phyloP scores from a whole-genome alignment of 2,329 filamentous ascomycete species.

The Fusarium kyushuense region DNA sequence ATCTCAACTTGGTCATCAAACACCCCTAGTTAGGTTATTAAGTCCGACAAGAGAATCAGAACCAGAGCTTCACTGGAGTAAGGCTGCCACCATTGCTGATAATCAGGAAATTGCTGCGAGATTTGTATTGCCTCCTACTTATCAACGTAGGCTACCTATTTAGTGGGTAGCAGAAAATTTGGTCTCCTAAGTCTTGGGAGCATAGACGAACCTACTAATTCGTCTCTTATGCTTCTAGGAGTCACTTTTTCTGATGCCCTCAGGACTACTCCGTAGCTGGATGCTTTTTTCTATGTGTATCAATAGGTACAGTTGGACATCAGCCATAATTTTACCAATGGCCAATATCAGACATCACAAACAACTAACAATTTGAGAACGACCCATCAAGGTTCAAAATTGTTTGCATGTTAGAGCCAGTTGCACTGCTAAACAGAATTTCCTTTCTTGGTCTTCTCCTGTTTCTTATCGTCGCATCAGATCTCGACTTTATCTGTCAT shows the following conservation, averaged over 20 bases:
- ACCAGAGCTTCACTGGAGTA: neutral
- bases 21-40: neutral
- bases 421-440: neutral
- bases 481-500: slow-evolving; percentile 24
- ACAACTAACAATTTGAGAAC: neutral
- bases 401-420: neutral
- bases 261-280: too few relatives aligned
- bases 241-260: too few relatives aligned
- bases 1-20: neutral
- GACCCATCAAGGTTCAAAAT: slow-evolving; percentile 8
- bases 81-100: neutral
- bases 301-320: neutral
- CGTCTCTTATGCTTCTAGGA: too few relatives aligned
- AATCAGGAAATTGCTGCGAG: neutral
- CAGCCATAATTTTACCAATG: neutral
- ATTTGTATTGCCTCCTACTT: too few relatives aligned
- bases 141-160: too few relatives aligned
- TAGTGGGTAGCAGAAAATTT: too few relatives aligned
- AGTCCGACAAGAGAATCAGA: neutral
- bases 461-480: slow-evolving; percentile 7
- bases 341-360: neutral
- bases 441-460: slow-evolving; percentile 12
- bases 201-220: too few relatives aligned
- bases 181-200: too few relatives aligned
- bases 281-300: neutral